Evolutionary conservation across 1,284 basidiomycete species (phyloP), one percentile per base, ranked within the genome.

Genomic region (Xerocomus nothofagi): DNA sequence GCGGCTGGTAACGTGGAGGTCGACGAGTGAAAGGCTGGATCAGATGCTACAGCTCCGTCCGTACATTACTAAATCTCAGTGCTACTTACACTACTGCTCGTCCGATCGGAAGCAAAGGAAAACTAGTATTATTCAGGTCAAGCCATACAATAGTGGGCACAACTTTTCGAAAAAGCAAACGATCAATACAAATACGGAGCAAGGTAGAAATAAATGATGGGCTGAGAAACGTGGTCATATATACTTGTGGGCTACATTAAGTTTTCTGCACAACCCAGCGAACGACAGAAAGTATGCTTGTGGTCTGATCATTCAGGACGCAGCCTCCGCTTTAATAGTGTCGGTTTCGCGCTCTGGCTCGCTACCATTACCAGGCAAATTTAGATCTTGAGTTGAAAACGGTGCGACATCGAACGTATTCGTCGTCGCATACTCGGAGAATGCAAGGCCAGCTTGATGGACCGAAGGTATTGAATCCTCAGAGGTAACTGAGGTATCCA

Each of bases 391-490:
- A 49, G 82, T 73, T 36, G 78, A 72, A 66, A 86, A 86, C 20
- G 73, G 74, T 42, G 78, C 60, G 39, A 87, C 84, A 65, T 89
- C 87, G 59, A 88, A 90, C 20, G 80, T 68, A 56, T 75, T 79
- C 45, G 78, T 74, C 15, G 81, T 75, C 15, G 74, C 67, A 60
- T 86, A 90, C 68, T 89, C 87, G 49, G 79, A 71, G 67, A 87
- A 89, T 27, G 79, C 76, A 55, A 81, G 73, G 29, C 79, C 79
- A 36, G 78, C 71, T 58, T 78, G 74, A 60, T 82, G 83, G 50
- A 79, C 73, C 53, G 73, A 62, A 52, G 68, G 71, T 54, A 82
- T 69, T 39, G 76, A 69, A 53, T 82, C 86, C 56, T 88, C 84
- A 47, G 82, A 79, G 46, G 78, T 60, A 36, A 79, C 71, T 26